These are phyloP conservation scores for Speleostelium caveatum DNA, from an alignment of 78 protist genomes.

Conservation along the genomic window DNA sequence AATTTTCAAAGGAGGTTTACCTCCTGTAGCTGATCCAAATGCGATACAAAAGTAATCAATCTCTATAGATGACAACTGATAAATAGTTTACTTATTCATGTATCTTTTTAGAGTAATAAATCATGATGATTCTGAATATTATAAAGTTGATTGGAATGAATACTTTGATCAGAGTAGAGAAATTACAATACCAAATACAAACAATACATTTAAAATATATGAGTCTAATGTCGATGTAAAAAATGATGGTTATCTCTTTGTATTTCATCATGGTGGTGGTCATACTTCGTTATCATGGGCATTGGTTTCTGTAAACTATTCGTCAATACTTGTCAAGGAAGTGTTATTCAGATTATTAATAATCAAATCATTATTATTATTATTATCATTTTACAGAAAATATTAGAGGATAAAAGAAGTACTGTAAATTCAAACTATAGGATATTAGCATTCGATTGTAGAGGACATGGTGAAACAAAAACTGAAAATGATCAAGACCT, in stretches of 20 bases:
- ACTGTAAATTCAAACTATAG: background rate
- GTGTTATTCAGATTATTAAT: background rate
- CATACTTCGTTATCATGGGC: constrained; percentile 74
- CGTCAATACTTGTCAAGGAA: no score
- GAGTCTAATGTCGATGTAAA: constrained; percentile 18
- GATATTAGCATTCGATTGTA: constrained; percentile 55
- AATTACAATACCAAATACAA: background rate
- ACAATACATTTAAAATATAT: constrained; percentile 49
- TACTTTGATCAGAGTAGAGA: constrained; percentile 56
- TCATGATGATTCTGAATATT: constrained; percentile 15
- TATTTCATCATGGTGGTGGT: constrained; percentile 80
- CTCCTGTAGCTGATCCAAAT: constrained; percentile 54
- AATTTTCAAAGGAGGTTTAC: constrained; percentile 52
- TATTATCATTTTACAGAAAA: background rate
- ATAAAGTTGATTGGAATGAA: constrained; percentile 28
- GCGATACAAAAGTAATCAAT: background rate
- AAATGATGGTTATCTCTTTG: constrained; percentile 31
- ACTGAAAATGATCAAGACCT: constrained; percentile 54
- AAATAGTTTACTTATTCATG: background rate
- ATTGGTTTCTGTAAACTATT: constrained; percentile 22
- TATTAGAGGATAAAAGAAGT: constrained; percentile 2
- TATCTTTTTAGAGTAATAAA: background rate
- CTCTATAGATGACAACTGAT: background rate
- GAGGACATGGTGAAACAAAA: constrained; percentile 81
- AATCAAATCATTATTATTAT: no score